Percentiles rank a stretch among this genome's conserved stretches.
Conservation (phyloP, 1,284 basidiomycete species). For the Trametes sp. region DNA sequence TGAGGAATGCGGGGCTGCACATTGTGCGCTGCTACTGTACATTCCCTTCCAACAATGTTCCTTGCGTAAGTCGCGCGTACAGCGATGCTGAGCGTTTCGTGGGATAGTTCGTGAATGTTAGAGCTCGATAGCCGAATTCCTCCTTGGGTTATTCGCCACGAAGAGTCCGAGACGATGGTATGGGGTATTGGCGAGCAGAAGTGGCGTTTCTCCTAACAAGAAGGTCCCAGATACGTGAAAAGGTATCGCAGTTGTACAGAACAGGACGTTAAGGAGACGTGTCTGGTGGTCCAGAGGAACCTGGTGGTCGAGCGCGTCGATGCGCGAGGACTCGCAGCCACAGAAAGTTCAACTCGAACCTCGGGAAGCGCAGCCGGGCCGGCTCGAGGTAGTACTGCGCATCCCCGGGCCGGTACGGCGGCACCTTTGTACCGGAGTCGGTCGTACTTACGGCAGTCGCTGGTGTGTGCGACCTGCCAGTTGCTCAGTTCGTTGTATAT, state of each 20-base stretch:
- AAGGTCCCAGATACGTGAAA: no score
- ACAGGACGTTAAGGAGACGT: neutral
- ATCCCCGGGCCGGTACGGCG: slow-evolving; percentile 9
- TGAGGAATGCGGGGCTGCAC: slow-evolving; percentile 29
- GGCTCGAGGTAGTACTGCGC: slow-evolving; percentile 1
- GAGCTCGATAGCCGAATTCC: neutral
- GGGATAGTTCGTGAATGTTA: neutral
- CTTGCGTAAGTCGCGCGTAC: neutral
- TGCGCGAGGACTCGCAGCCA: neutral
- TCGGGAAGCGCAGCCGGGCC: neutral
- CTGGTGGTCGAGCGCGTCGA: neutral
- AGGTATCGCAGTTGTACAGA: neutral
- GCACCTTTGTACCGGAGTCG: no score
- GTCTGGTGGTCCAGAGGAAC: neutral
- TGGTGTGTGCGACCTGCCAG: no score
- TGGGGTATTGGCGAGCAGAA: no score
- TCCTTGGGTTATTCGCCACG: no score
- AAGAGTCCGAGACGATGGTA: no score
- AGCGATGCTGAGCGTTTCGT: neutral
- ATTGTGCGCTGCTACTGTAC: slow-evolving; percentile 17
- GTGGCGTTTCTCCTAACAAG: no score
- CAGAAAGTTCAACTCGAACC: neutral
- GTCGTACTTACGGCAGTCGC: no score
- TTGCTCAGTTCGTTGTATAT: no score
- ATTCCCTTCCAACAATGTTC: slow-evolving; percentile 13